phyloP scores from a whole-genome alignment of 768 basidiomycete species.

The Gymnopilus junonius region DNA sequence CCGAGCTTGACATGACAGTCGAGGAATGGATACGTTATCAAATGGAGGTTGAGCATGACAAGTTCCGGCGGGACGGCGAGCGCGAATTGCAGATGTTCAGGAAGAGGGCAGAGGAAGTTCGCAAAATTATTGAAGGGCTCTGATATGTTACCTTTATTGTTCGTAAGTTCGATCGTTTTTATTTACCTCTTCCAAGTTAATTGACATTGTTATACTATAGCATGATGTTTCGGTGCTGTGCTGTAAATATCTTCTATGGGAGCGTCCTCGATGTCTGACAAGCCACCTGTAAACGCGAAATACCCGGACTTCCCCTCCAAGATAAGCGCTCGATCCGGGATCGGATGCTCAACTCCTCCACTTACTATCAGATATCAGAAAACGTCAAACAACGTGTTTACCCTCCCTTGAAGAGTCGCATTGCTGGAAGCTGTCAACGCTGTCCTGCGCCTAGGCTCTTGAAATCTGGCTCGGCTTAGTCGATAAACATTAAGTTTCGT shows the following conservation, averaged over 20 bases:
- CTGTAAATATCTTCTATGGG: background rate
- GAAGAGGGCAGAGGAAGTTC: constrained; percentile 45
- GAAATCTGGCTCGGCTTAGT: background rate
- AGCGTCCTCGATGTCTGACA: too few species aligned
- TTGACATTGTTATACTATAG: background rate
- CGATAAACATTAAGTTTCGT: background rate
- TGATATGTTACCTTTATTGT: constrained; percentile 13
- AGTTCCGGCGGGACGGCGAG: constrained; percentile 50
- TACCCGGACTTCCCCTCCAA: background rate
- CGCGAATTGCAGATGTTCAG: constrained; percentile 45
- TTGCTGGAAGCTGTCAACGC: background rate
- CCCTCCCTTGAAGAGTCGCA: background rate
- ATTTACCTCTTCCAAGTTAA: background rate
- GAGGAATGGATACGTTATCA: constrained; percentile 85
- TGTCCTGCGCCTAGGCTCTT: background rate
- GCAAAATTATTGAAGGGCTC: constrained; percentile 40
- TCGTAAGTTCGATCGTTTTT: background rate
- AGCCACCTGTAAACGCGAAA: background rate
- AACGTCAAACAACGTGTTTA: background rate
- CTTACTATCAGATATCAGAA: background rate
- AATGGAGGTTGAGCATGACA: constrained; percentile 69
- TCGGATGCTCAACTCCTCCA: background rate
- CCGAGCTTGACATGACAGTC: constrained; percentile 77
- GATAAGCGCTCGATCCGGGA: background rate
- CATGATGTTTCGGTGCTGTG: background rate